A percentile compares a stretch with the other conserved stretches of the same genome.
Conservation (phyloP, 208 protist species). For the Trichomonas gallinae region DNA sequence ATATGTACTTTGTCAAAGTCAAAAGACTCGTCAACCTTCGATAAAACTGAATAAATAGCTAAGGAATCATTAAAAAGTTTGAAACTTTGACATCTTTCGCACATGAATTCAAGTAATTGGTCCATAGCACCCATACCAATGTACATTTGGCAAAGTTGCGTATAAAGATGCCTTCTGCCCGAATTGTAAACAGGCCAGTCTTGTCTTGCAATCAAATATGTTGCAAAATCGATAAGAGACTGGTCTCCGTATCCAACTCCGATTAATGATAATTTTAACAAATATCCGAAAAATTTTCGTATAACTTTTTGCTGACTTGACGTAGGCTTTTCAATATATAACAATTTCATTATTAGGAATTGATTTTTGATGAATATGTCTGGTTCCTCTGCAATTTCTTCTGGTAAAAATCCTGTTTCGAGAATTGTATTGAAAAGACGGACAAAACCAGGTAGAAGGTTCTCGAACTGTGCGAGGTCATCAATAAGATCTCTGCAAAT, state of each 20-base stretch:
- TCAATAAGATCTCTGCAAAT: not conserved
- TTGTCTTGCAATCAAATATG: not conserved
- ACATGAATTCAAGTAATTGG: not conserved
- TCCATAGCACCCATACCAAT: not conserved
- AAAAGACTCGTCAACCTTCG: not conserved
- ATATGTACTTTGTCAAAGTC: not conserved
- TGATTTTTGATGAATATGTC: not conserved
- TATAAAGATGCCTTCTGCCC: not conserved
- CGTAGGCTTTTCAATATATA: not conserved
- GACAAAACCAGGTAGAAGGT: not conserved
- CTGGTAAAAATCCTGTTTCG: not conserved
- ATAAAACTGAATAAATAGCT: not conserved
- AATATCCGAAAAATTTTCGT: not conserved
- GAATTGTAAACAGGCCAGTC: not conserved
- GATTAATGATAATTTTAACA: not conserved
- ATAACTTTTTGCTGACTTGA: not conserved
- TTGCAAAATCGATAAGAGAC: not conserved
- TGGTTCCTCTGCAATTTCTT: not conserved
- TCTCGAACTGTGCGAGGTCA: not conserved
- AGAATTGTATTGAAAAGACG: not conserved
- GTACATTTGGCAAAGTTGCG: not conserved
- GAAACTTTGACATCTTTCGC: not conserved
- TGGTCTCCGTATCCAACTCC: not conserved
- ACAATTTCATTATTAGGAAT: not conserved
- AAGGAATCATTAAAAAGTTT: not conserved